Evolutionary conservation across 2,329 filamentous ascomycete species (phyloP), one percentile per base, ranked within the genome.

Genomic region (Pseudopyricularia cyperi): DNA sequence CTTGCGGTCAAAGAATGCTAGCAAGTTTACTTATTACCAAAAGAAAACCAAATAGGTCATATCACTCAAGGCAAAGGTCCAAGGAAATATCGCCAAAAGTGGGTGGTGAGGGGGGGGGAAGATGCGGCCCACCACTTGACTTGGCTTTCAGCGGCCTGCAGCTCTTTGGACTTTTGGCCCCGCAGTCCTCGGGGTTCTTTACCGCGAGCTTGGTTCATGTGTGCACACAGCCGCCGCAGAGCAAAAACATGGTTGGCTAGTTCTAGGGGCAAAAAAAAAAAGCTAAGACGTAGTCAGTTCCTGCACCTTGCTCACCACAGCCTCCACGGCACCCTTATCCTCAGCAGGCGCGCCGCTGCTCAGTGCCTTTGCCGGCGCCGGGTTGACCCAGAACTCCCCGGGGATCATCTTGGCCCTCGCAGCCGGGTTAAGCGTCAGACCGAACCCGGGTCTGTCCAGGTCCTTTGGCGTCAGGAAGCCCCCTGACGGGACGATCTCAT

Each of bases 381-480:
- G 84, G 50, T 78, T 86, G 52, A 95, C 71, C 15, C 95, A 76
- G 52, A 81, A 78, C 47, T 80, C 73, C 6, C 87, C 86, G 39
- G 89, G 80, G 52, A 95, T 86, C 55, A 96, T 71, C 63, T 86
- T 87, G 12, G 75, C 66, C 57, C 69, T 66, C 26, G 85, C 87
- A 17, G 79, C 79, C 1, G 88, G 88, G 67, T 93, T 95, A 53
- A 96, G 68, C 54, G 90, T 89, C 50, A 96, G 74, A 4, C 90
- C 90, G 62, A 96, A 96, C 0, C 90, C 90, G 4, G 90, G 90
- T 73, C 85, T 89, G 65, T 96, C 88, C 53, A 96, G 74, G 52
- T 87, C 81, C 17, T 81, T 80, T 4, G 89, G 78, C 55, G 89
- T 87, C 49, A 96, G 74, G 67, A 81, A 94, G 1, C 90, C 90